Percentiles rank a stretch among this genome's conserved stretches.
Conservation (phyloP, 1,139 yeast genomes). For the Protomyces lactucae-debilis region DNA sequence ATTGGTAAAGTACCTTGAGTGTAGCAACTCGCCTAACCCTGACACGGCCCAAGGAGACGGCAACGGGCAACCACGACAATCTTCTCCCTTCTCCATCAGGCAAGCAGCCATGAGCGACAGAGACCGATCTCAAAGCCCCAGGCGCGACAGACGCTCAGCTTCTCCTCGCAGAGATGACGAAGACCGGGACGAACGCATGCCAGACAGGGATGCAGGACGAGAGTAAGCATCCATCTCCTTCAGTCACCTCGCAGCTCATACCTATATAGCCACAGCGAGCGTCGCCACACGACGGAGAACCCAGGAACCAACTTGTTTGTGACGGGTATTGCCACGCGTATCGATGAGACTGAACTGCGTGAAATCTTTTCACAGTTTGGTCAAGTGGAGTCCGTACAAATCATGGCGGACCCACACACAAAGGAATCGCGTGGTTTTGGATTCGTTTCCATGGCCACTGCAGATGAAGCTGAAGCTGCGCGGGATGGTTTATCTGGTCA, state of each 20-base stretch:
- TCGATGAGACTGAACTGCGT: slow-evolving; percentile 38
- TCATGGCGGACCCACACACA: slow-evolving; percentile 43
- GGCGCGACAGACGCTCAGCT: slow-evolving; percentile 7
- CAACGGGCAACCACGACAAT: neutral
- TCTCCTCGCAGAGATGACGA: slow-evolving; percentile 19
- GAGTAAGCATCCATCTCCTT: neutral
- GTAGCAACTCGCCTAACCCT: neutral
- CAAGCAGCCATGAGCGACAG: neutral
- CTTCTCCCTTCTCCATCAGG: neutral
- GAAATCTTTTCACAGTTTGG: slow-evolving; percentile 41
- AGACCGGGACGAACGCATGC: slow-evolving; percentile 25
- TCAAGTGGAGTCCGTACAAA: slow-evolving; percentile 39
- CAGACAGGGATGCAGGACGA: slow-evolving; percentile 8
- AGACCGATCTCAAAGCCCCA: neutral
- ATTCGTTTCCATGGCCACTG: slow-evolving; percentile 40
- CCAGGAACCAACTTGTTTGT: slow-evolving; percentile 43
- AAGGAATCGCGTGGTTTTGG: slow-evolving; percentile 44
- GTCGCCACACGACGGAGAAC: slow-evolving; percentile 32
- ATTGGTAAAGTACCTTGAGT: neutral
- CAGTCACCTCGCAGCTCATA: neutral
- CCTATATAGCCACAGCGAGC: neutral
- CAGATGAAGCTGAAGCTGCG: slow-evolving; percentile 40
- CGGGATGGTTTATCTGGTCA: slow-evolving; percentile 38
- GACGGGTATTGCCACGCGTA: slow-evolving; percentile 40
- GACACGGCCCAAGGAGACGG: neutral